phyloP scores from a whole-genome alignment of 352 stramenopile genomes.

The Phytophthora pistaciae region DNA sequence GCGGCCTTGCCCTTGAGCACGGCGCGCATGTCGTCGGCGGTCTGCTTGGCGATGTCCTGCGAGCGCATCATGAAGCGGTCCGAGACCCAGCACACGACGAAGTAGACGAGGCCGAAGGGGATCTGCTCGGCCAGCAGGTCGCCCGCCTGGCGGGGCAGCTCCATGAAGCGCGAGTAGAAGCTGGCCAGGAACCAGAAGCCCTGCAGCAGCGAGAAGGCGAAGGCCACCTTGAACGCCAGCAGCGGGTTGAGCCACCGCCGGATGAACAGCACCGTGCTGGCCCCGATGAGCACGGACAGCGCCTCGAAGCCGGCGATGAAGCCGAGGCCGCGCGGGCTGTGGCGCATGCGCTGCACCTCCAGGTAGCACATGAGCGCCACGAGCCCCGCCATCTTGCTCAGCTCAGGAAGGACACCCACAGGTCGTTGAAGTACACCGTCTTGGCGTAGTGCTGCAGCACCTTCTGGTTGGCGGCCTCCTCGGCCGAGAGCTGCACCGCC shows the following conservation, averaged over 20 bases:
- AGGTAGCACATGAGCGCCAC: conserved; percentile 75
- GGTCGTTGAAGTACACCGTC: conserved; percentile 88
- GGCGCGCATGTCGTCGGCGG: conserved; percentile 63
- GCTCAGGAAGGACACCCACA: conserved; percentile 85
- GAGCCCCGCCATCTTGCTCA: conserved; percentile 79
- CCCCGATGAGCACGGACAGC: conserved; percentile 64
- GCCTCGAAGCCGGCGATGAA: conserved; percentile 75
- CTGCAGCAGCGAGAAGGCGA: conserved; percentile 80
- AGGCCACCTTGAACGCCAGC: conserved; percentile 82
- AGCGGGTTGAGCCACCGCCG: conserved; percentile 66
- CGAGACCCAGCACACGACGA: conserved; percentile 76
- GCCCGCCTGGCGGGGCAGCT: conserved; percentile 53
- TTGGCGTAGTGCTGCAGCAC: conserved; percentile 84
- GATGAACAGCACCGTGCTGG: conserved; percentile 71
- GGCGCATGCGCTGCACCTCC: conserved; percentile 67
- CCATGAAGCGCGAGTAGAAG: conserved; percentile 58
- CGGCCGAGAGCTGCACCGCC: conserved; percentile 23
- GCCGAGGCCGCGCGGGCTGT: conserved; percentile 49
- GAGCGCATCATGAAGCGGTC: conserved; percentile 87
- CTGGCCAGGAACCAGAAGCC: conserved; percentile 68
- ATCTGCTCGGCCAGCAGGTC: conserved; percentile 72
- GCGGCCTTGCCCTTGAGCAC: conserved; percentile 49
- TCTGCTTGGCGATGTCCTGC: conserved; percentile 69
- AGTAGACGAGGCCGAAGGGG: conserved; percentile 80
- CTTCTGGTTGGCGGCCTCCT: conserved; percentile 67